Percentiles rank a stretch among this genome's conserved stretches.
Evolutionary conservation across 371 early-diverging fungal genomes (phyloP).

Genomic region (Mortierella sp.): DNA sequence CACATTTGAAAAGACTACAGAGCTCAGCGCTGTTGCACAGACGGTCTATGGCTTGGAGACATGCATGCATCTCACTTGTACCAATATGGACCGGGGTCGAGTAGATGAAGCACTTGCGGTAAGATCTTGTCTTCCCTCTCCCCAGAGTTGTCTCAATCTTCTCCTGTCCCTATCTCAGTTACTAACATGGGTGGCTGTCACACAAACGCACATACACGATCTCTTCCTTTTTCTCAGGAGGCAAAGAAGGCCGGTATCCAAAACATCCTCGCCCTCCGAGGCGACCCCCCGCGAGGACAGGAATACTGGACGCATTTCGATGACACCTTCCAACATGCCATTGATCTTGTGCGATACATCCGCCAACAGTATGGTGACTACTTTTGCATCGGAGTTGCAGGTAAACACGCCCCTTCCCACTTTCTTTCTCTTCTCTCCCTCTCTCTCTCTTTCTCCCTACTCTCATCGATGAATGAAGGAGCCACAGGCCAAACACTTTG

Average conservation of each 20-base stretch:
- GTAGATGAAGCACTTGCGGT: conserved; percentile 84
- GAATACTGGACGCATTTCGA: conserved; percentile 86
- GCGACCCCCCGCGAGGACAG: conserved; percentile 82
- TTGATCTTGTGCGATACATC: conserved; percentile 93
- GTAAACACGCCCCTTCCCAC: conserved; percentile 15
- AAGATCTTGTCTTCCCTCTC: conserved; percentile 6
- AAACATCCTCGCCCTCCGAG: conserved; percentile 96
- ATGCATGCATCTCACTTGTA: conserved; percentile 96
- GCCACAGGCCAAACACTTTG: too few species aligned
- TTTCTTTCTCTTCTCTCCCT: not conserved
- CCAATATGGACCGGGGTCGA: conserved; percentile 92
- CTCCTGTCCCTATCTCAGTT: not conserved
- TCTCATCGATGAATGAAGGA: not conserved
- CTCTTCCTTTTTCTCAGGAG: conserved; percentile 50
- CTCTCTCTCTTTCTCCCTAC: not conserved
- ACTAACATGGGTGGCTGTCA: not conserved
- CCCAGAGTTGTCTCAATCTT: not conserved
- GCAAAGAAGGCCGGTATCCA: conserved; percentile 91
- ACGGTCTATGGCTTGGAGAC: conserved; percentile 88
- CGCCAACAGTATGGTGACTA: conserved; percentile 87
- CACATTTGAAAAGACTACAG: conserved; percentile 86
- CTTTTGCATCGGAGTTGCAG: conserved; percentile 97
- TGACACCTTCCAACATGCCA: conserved; percentile 84
- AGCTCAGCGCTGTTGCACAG: conserved; percentile 87
- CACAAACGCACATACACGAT: not conserved